Percentiles rank a stretch among this genome's conserved stretches.
Evolutionary conservation across 2,329 filamentous ascomycete genomes (phyloP).

Genomic region (Aspergillus tubingensis): DNA sequence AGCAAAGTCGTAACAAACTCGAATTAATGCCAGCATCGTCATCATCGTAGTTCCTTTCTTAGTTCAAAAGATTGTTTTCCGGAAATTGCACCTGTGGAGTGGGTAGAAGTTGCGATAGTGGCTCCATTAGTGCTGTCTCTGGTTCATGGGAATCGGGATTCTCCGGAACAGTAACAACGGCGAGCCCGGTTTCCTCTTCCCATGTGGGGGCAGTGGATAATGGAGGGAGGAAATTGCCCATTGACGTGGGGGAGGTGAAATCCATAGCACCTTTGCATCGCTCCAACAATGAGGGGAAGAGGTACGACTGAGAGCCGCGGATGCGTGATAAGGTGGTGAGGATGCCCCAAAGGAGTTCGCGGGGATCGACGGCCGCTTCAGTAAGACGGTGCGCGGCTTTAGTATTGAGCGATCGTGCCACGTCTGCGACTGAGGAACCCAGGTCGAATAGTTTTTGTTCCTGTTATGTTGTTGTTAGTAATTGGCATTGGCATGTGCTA

Average conservation of each 20-base stretch:
- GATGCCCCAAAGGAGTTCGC: constrained; percentile 43
- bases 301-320: constrained; percentile 41
- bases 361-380: constrained; percentile 35
- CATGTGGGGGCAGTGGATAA: background rate
- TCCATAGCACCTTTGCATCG: constrained; percentile 34
- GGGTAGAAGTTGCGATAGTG: constrained; percentile 10
- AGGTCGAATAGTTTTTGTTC: constrained; percentile 44
- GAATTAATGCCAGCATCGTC: background rate
- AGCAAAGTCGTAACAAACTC: background rate
- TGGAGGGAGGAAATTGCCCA: constrained; percentile 29
- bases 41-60: background rate
- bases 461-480: constrained; percentile 18
- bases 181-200: constrained; percentile 3
- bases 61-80: background rate
- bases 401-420: constrained; percentile 33
- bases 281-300: constrained; percentile 37
- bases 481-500: background rate
- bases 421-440: constrained; percentile 36
- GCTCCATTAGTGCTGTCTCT: constrained; percentile 3
- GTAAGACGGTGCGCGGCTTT: constrained; percentile 31
- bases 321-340: constrained; percentile 40
- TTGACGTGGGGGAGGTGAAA: constrained; percentile 34
- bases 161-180: constrained; percentile 8
- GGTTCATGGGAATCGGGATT: background rate
- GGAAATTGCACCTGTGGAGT: constrained; percentile 7